Base-by-base conservation (phyloP, 73 alveolate species). In the Effrenium voratum region DNA sequence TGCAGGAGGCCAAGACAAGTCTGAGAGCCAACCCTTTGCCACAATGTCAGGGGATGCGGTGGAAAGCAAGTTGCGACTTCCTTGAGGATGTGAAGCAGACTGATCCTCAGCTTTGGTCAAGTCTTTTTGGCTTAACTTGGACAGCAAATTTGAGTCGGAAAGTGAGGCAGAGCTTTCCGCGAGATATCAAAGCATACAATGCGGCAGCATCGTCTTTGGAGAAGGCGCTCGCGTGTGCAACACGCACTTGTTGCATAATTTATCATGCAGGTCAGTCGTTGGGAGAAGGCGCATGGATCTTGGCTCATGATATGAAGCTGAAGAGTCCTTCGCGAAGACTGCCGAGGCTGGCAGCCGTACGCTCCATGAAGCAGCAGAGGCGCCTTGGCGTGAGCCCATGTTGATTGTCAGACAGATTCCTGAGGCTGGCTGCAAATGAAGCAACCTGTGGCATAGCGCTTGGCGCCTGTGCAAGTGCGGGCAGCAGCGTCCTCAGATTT, bases 41-140 rank as follows among this genome's bases (percentile, higher is more conserved):
- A 22, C 28, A 36, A 22, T n/a, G 44, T 68, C 95, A 87, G 96
- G 96, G 96, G 45, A 90, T 90, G 96, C 96, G 96, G 38, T 90
- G 96, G 96, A 90, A n/a, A 55, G 96, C 81, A 38, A 90, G 72
- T 75, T 90, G 96, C n/a, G 87, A 90, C 76, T n/a, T 90, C 44
- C 86, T 90, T 72, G 87, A 90, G 52, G 70, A 87, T 22, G 28
- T 75, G n/a, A 46, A 30, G 49, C 95, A 87, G 95, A 28, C 44
- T 41, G 88, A 45, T 2, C 43, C 88, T 77, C 32, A 45, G 88
- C 6, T 44, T 3, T 75, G 59, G 36, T 12, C 4, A 16, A 22
- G 28, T 22, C 72, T 16, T 22, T 6, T 10, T 12, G 22, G 68
- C 68, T 15, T 55, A 55, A 55, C 68, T 22, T 15, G 83, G 83